Evolutionary conservation across 495 filamentous ascomycete genomes (phyloP), one percentile per base, ranked within the genome.

Genomic region (Sphaerosporella brunnea): DNA sequence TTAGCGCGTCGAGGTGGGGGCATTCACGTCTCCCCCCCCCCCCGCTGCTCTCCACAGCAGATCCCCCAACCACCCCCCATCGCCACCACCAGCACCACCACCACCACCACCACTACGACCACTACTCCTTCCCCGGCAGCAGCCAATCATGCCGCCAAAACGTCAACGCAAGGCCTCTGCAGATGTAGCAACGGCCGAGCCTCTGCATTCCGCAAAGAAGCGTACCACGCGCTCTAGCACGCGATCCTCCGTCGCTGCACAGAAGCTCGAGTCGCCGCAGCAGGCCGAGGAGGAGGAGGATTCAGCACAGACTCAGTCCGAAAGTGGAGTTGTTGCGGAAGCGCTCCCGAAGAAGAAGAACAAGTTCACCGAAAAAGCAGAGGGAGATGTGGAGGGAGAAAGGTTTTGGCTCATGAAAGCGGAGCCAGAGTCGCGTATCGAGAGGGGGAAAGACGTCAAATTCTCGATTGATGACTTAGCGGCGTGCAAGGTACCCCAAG

Each of bases 391-490:
- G 8, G 8, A 15, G 11, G 3, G n/a, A 4, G 19, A 9, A 50
- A 68, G 65, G 45, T 93, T 84, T 64, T 95, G 87, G 88, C 74
- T 96, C 51, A 75, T 96, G 75, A 96, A 96, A 67, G 85, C 88
- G 5, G 88, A 96, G 64, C 88, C 90, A 2, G 79, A 86, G 56
- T 76, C 84, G 21, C 78, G 90, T 16, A 60, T 86, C 19, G 84
- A 90, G 60, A 93, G 84, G 41, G 84, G 84, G 13, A 68, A 78
- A 43, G 80, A 94, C 57, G 82, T 94, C 30, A 81, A 75, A 52
- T 97, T 96, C 66, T 93, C 85, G 3, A 96, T 97, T 53, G 87
- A 95, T 58, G 88, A 97, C 59, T 65, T 97, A 20, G 69, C 70
- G 13, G 71, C 72, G 4, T 74, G 72, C 49, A 75, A 65, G 20